Evolutionary conservation across 345 rosid genomes (phyloP).

Genomic region (Balakata baccata): DNA sequence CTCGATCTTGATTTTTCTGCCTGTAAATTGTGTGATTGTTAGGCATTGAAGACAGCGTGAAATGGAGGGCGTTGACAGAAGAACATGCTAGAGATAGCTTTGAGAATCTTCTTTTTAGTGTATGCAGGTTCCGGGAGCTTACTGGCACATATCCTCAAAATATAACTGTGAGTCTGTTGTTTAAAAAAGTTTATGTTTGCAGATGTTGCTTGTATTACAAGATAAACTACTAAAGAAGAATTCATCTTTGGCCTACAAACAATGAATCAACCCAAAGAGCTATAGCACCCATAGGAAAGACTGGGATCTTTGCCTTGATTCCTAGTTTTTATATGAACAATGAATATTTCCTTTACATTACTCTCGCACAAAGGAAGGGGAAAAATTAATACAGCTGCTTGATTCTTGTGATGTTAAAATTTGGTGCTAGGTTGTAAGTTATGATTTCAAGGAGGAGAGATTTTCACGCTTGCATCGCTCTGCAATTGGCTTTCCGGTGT

Average conservation of each 20-base stretch:
- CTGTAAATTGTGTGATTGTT: conserved; percentile 20
- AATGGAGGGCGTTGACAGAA: conserved; percentile 81
- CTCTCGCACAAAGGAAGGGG: background rate
- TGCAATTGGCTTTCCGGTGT: conserved; percentile 76
- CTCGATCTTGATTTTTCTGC: background rate
- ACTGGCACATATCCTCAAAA: conserved; percentile 82
- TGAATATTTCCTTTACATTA: background rate
- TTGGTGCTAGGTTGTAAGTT: conserved; percentile 70
- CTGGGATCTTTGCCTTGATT: background rate
- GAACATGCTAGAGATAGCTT: conserved; percentile 98
- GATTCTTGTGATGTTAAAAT: background rate
- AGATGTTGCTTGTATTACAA: no score
- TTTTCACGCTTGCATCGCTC: conserved; percentile 75
- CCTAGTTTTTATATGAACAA: background rate
- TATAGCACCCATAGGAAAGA: background rate
- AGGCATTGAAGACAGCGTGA: conserved; percentile 73
- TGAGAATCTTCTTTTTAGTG: conserved; percentile 90
- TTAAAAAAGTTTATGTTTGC: conserved; percentile 2
- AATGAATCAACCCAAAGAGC: background rate
- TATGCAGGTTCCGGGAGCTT: conserved; percentile 91
- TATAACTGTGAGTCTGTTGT: conserved; percentile 64
- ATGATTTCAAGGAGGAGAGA: conserved; percentile 85
- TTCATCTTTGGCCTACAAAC: no score
- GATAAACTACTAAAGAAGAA: no score
- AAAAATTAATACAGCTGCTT: background rate